A percentile compares a stretch with the other conserved stretches of the same genome.
phyloP scores from a whole-genome alignment of 2,329 filamentous ascomycete species.

The Trichophyton rubrum region DNA sequence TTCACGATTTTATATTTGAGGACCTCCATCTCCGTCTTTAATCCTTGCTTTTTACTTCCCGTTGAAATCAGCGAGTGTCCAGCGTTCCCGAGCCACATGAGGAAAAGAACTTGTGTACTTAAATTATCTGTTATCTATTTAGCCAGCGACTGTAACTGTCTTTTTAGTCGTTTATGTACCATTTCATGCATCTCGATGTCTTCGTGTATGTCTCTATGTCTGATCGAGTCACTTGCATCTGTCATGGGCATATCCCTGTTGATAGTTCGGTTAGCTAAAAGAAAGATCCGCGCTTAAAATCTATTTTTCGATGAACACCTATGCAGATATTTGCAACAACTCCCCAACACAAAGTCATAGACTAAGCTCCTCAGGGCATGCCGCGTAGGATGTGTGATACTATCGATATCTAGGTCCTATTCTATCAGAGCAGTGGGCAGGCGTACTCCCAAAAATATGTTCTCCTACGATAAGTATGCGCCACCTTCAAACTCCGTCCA shows the following conservation, averaged over 20 bases:
- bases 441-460: conserved; percentile 6
- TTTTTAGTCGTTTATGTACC: neutral
- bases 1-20: neutral
- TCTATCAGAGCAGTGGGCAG: neutral
- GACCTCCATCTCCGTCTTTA: neutral
- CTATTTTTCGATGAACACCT: neutral
- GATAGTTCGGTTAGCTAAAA: neutral
- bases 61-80: neutral
- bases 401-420: neutral
- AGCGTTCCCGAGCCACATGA: neutral
- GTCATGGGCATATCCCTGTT: neutral
- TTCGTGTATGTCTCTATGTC: neutral
- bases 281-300: neutral
- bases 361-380: neutral
- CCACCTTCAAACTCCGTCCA: neutral
- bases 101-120: neutral
- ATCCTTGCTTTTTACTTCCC: neutral
- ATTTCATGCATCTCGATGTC: neutral
- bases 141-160: neutral
- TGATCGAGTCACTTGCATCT: neutral
- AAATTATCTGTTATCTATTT: neutral
- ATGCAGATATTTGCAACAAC: neutral
- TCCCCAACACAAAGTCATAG: neutral
- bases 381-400: neutral
- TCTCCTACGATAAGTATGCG: conserved; percentile 13